Base-by-base conservation (phyloP, 148 eudicot genomes). In the Silene uniflora region DNA sequence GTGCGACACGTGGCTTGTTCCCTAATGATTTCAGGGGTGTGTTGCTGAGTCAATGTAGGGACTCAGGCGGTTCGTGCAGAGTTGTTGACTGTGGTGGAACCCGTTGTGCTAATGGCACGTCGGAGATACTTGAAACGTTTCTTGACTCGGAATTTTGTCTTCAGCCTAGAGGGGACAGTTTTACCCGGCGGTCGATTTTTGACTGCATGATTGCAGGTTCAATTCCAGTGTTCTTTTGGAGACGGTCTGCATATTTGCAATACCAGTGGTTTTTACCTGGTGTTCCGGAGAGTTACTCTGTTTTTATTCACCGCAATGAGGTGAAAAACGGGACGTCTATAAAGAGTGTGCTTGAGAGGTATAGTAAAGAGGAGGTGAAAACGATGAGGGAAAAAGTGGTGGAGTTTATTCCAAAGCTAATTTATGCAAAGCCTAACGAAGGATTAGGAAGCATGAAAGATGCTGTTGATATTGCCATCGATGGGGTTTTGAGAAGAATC, bases 171-270 rank as follows among this genome's bases (percentile, higher is more conserved):
- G 98, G 98, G 4, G 98, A 94, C 27, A 94, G 98, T 52, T 91
- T 90, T 62, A 91, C 97, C 0, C 86, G 97, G 4, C 86, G 97
- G 83, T 94, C 98, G 1, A 85, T 88, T 3, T 94, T 94, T 27
- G 98, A 94, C 27, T 94, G 98, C 70, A 91, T 94, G 98, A 24
- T 94, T 8, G 98, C 97, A 39, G 98, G 98, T 75, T 90, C 97
- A 49, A 88, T 94, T 12, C 98, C 98, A 63, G 91, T 94, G 35
- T 91, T 94, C 29, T 94, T 94, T 83, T 94, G 98, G 98, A 83
- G 83, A 7, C 79, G 96, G 62, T 87, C 97, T 10, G 97, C 98
- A 4, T 94, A 94, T 49, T 62, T 59, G 49, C 98, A 94, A 80
- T 94, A 94, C 56, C 85, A 89, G 77, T 90, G 92, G 98, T 91